Evolutionary conservation across 2,329 filamentous ascomycete genomes (phyloP).

Genomic region (Aureobasidium sp.): DNA sequence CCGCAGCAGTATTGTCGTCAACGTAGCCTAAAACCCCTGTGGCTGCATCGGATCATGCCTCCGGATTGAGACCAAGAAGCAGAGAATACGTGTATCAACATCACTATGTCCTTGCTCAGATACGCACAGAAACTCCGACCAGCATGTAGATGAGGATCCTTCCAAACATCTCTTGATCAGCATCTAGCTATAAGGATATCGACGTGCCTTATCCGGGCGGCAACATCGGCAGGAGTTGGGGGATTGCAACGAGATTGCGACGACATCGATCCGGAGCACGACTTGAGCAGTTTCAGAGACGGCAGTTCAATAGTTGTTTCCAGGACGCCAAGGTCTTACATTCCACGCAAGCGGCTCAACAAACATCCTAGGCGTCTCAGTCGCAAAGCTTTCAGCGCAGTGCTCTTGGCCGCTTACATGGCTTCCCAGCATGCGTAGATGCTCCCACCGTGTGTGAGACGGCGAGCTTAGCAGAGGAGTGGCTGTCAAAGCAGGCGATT

Average conservation of each 20-base stretch:
- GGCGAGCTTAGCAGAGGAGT: background rate
- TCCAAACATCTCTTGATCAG: too few relatives aligned
- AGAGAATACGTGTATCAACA: background rate
- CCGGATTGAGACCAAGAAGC: background rate
- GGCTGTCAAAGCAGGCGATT: background rate
- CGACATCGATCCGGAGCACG: background rate
- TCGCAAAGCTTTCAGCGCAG: background rate
- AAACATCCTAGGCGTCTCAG: background rate
- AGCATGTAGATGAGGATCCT: background rate
- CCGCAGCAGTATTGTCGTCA: background rate
- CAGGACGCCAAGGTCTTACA: background rate
- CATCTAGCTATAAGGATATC: background rate
- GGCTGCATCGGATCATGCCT: background rate
- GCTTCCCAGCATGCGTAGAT: background rate
- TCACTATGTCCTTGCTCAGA: background rate
- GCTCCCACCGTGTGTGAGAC: background rate
- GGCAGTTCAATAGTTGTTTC: background rate
- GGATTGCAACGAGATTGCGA: slow-evolving; percentile 6
- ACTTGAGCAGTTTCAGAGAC: background rate
- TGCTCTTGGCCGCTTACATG: background rate
- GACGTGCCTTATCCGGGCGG: background rate
- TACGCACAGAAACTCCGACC: background rate
- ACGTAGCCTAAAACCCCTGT: background rate
- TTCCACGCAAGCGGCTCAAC: background rate
- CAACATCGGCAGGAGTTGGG: background rate